Evolutionary conservation across 2,329 filamentous ascomycete genomes (phyloP), one percentile per base, ranked within the genome.

Genomic region (Penicillium sp.): DNA sequence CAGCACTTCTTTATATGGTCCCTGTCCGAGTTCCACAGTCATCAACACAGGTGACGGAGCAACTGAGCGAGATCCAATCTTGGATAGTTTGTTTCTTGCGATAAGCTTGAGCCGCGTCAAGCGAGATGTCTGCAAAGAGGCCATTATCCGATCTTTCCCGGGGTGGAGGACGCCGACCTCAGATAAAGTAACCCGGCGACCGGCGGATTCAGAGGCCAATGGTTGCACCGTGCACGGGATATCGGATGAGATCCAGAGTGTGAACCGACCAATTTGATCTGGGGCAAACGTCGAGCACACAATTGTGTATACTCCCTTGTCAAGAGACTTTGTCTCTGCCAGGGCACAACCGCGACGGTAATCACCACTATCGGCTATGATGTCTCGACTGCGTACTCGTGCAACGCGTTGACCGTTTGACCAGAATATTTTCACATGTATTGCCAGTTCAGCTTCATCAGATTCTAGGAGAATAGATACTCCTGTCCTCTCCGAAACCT

Each of bases 251-350:
- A 97, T 81, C 52, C 86, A 84, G 8, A 99, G 79, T 0, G 81
- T 84, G 67, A 95, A 97, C 45, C 81, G 80, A 3, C 89, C 90
- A 1, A 85, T 78, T 67, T 95, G 90, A 8, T 88, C 88, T 0
- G 88, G 82, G 59, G 96, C 91, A 70, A 95, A 97, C 0, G 93
- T 96, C 2, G 91, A 96, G 69, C 89, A 93, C 6, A 97, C 88
- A 52, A 96, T 81, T 0, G 91, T 97, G 72, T 97, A 99, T 0
- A 81, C 81, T 0, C 93, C 93, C 1, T 84, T 77, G 34, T 87
- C 85, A 16, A 96, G 76, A 18, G 77, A 67, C 66, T 71, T 62
- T 6, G 83, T 76, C 58, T 90, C 84, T 2, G 88, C 87, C 28
- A 92, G 79, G 3, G 90, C 89, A 68, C 89, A 90, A 24, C 89